Base-by-base conservation (phyloP, 441 rosid species). In the Geranium incanum region DNA sequence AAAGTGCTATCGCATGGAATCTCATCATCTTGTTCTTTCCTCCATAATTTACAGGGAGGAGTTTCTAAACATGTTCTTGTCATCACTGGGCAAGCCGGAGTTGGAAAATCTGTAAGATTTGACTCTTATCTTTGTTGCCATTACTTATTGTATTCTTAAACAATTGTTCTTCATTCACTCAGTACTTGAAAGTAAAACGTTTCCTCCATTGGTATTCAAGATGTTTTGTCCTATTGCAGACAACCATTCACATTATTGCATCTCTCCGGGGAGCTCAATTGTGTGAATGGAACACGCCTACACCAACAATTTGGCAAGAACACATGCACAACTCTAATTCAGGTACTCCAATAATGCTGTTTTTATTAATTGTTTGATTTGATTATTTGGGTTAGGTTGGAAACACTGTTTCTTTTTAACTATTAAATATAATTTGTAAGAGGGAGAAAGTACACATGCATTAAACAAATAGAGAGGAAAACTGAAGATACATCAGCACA, bases 241-340 rank as follows among this genome's bases (percentile, higher is more conserved):
- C 95, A 76, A 88, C 94, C 64, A 75, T 94, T 74, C 84, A 77
- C 66, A 78, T 81, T 70, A 74, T 90, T 79, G 92, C 97, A 48
- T 90, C 97, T 76, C 84, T 81, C 68, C 84, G 87, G 74, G 95
- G 95, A 78, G 88, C 89, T 76, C 80, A 77, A 21, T 55, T 94
- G 75, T 86, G 81, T 77, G 99, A 94, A 83, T 94, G 99, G 99
- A 84, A 82, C 52, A 78, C 97, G 16, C 99, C 99, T 69, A 90
- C 92, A 74, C 97, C 99, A 36, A 94, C 97, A 62, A 68, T 89
- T 81, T 92, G 99, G 99, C 90, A 85, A 79, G 99, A 94, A 80
- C 87, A 89, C 75, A 19, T 84, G 62, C 90, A 94, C 79, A 84
- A 79, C 84, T 76, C 86, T 36, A 85, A 66, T 84, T 62, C 90